phyloP scores from a whole-genome alignment of 2,329 filamentous ascomycete species.

The Diaporthe destruens region DNA sequence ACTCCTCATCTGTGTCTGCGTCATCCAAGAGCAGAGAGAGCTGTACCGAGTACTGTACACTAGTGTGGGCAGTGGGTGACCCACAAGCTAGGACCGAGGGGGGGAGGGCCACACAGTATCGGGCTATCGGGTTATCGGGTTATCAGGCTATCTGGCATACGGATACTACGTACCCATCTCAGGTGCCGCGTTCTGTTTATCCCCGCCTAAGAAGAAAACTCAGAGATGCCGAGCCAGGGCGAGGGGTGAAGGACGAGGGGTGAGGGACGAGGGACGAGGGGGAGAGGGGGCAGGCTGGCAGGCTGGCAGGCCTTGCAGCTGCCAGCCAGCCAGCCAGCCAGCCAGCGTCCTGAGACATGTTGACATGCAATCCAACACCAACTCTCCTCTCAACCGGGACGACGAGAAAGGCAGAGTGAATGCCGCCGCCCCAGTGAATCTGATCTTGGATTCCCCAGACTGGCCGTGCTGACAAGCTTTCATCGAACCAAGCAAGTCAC shows the following conservation, averaged over 20 bases:
- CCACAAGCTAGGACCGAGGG: too few species aligned
- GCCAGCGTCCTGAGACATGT: conserved; percentile 10
- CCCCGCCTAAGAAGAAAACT: not conserved
- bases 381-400: conserved; percentile 2
- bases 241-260: not conserved
- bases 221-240: conserved; percentile 16
- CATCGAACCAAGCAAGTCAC: conserved; percentile 10
- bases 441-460: not conserved
- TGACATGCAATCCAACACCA: conserved; percentile 20
- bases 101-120: too few species aligned
- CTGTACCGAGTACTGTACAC: too few species aligned
- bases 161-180: not conserved
- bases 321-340: conserved; percentile 19
- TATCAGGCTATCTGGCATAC: not conserved
- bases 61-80: too few species aligned
- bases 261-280: not conserved
- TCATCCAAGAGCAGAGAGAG: not conserved
- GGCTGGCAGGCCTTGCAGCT: too few species aligned
- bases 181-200: not conserved
- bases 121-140: too few species aligned
- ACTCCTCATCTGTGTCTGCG: not conserved
- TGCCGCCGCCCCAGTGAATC: not conserved
- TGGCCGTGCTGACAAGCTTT: conserved; percentile 17
- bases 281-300: not conserved
- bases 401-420: not conserved